A percentile compares a stretch with the other conserved stretches of the same genome.
phyloP scores from a whole-genome alignment of 768 basidiomycete genomes.

The Scleroderma citrinum region DNA sequence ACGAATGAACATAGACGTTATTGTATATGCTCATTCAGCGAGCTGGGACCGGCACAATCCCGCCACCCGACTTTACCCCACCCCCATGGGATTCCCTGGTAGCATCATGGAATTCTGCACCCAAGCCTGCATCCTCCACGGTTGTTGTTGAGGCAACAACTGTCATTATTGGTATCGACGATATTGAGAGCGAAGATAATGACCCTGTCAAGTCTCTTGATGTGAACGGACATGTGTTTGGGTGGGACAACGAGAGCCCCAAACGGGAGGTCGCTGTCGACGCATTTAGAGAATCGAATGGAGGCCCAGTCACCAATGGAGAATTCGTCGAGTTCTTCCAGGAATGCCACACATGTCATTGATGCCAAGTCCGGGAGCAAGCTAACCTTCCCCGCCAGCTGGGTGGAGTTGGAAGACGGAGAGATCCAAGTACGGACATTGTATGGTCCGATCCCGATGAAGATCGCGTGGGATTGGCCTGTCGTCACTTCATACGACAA shows the following conservation, averaged over 20 bases:
- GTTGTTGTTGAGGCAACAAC: constrained; percentile 54
- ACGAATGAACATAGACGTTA: constrained; percentile 49
- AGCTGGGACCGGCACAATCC: constrained; percentile 69
- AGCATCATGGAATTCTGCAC: constrained; percentile 40
- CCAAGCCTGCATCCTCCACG: constrained; percentile 37
- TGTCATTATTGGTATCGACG: constrained; percentile 76
- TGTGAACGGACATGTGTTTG: constrained; percentile 61
- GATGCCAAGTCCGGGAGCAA: constrained; percentile 25
- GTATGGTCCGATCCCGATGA: constrained; percentile 79
- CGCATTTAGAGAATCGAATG: constrained; percentile 72
- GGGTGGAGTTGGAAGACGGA: constrained; percentile 13
- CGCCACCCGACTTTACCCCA: constrained; percentile 65
- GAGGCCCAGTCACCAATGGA: constrained; percentile 84
- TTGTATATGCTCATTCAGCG: constrained; percentile 92
- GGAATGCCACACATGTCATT: constrained; percentile 36
- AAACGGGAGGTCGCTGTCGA: constrained; percentile 51
- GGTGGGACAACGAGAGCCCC: constrained; percentile 95
- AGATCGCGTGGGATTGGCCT: constrained; percentile 84
- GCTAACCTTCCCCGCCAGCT: constrained; percentile 19
- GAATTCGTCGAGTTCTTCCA: constrained; percentile 71
- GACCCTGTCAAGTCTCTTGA: constrained; percentile 28
- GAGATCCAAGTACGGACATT: constrained; percentile 66
- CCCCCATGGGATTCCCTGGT: constrained; percentile 68
- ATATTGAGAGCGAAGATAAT: constrained; percentile 65
- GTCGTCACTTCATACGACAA: constrained; percentile 72